Evolutionary conservation across 2,329 filamentous ascomycete genomes (phyloP), one percentile per base, ranked within the genome.

Genomic region (Trichoderma sp.): DNA sequence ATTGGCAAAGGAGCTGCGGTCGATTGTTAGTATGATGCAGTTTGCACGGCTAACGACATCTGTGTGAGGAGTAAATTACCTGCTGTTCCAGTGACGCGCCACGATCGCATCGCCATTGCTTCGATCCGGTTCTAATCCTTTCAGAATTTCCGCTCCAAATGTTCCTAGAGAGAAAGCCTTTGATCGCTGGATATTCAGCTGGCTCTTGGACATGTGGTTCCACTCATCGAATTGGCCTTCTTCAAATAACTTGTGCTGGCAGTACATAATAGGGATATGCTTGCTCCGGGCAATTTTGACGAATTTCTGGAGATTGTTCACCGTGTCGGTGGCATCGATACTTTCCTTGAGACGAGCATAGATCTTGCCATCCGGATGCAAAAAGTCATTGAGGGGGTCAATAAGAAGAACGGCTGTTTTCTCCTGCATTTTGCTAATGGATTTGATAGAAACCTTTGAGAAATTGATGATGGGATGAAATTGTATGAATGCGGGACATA

Each of bases 331-430:
- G 4, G 68, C 67, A 5, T 68, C 42, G 4, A 70, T 56, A 17
- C 67, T 68, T 3, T 32, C 66, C 7, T 66, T 61, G 35, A 70
- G 54, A 10, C 4, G 10, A n/a, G 64, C 22, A 27, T 29, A 54
- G 15, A 71, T 10, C 15, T 71, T 72, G 34, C 71, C 71, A 0
- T 71, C 53, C 2, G 70, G 61, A 13, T 72, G 71, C 13, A 72
- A 25, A 37, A 71, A 72, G 6, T 72, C 71, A 56, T 72, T 72
- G 39, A 70, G 70, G 13, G 69, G 70, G 39, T 72, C 71, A 53
- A 71, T 68, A 6, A 72, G 69, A 7, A 72, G 35, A 37, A 72
- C 13, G 1, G 70, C 71, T 7, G 67, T 68, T 22, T 65, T 65
- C n/a, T 57, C 34, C 17, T 56, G 50, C 63, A 65, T 65, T 45